Evolutionary conservation across 352 stramenopile genomes (phyloP), one percentile per base, ranked within the genome.

Genomic region (Thraustochytrium sp.): DNA sequence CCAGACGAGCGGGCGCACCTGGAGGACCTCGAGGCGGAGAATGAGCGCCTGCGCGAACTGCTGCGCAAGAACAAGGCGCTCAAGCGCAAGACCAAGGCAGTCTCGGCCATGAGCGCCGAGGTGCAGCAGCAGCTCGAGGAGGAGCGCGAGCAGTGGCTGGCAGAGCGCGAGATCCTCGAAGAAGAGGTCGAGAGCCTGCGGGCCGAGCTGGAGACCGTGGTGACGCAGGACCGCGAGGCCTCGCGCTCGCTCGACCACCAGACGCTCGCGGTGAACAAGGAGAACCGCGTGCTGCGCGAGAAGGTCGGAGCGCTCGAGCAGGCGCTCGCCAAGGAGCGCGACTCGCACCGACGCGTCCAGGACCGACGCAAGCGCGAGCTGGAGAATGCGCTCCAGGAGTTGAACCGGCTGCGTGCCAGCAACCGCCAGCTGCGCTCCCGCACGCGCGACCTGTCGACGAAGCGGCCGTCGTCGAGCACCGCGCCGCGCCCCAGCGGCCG

Each of bases 1-100:
- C 9, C 8, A 9, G 34, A 80, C 37, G 53, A 80, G 48, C 68
- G 42, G n/a, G n/a, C n/a, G n/a, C n/a, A n/a, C 23, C 9, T 80
- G 9, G 48, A 23, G 18, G 29, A 63, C 21, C 68, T 80, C 23
- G 29, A 80, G 29, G 68, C 13, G 31, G 68, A 80, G 16, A 80
- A 80, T 34, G 46, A 5, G 49, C 48, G 53, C 29, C n/a, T 80
- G 26, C 48, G 53, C 5, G 48, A 80, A n/a, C 13, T 80, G 5
- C 31, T 80, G 44, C 42, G 68, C 5, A 80, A 80, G 44, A 61
- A 63, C 29, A 80, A 80, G 51, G 48, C 53, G 18, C 68, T 80
- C 0, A 80, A 80, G 26, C 42, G 53, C 11, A 68, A 80, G 51
- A 42, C 68, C 48, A 80, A 53, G 53, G 46, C 68, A 2, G 68